These are phyloP conservation scores for Diaporthe ilicicola DNA, from an alignment of 2,329 filamentous ascomycete species.

Conservation along the genomic window DNA sequence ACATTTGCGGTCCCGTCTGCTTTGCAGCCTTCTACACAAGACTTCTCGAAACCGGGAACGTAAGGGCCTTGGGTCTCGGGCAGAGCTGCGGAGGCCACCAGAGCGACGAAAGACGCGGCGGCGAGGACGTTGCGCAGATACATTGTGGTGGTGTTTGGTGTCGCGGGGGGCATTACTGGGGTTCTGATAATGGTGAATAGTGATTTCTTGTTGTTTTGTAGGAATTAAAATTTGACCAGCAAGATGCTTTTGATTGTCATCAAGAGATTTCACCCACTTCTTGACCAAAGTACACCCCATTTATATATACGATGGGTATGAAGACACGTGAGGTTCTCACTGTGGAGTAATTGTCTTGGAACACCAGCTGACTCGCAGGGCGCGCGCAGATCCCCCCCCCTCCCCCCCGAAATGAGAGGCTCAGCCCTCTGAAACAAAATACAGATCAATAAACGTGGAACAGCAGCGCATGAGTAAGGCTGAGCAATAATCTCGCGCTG, in stretches of 20 bases:
- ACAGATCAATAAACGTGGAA: not conserved
- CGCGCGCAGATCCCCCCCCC: not conserved
- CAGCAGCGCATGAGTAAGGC: slow-evolving; percentile 5
- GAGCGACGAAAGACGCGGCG: not conserved
- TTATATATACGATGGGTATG: not conserved
- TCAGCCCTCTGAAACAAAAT: not conserved
- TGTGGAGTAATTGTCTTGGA: not conserved
- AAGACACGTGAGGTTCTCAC: not conserved
- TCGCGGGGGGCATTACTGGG: not conserved
- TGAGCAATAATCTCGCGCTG: slow-evolving; percentile 16
- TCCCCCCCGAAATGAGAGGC: not conserved
- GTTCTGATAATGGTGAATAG: not conserved
- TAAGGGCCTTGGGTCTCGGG: not conserved
- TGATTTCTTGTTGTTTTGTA: not conserved
- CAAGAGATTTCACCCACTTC: not conserved
- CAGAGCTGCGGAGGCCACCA: not conserved
- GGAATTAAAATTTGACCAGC: no score
- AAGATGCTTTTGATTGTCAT: not conserved
- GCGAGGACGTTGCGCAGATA: slow-evolving; percentile 1
- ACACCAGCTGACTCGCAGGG: not conserved
- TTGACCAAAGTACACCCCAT: not conserved
- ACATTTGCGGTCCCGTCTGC: not conserved
- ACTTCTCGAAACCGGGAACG: slow-evolving; percentile 2
- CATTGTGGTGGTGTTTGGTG: not conserved
- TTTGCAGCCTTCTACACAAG: slow-evolving; percentile 6